A percentile compares a stretch with the other conserved stretches of the same genome.
Conservation (phyloP, 768 basidiomycete genomes). For the Pisolithus microcarpus region DNA sequence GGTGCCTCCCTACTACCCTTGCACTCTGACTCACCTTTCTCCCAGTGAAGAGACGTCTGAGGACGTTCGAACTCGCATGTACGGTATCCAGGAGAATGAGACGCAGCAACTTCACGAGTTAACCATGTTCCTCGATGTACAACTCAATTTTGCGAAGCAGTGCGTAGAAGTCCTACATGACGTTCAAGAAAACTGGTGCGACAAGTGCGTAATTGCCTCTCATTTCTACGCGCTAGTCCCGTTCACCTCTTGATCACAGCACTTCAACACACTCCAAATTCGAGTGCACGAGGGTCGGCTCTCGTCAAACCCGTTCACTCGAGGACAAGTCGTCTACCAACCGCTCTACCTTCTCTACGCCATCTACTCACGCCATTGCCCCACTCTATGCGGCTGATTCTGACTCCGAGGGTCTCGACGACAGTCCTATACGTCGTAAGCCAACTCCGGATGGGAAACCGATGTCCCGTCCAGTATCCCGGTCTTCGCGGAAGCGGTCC, state of each 20-base stretch:
- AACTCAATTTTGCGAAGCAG: slow-evolving; percentile 66
- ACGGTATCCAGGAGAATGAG: slow-evolving; percentile 75
- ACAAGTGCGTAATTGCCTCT: slow-evolving; percentile 39
- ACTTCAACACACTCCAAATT: slow-evolving; percentile 27
- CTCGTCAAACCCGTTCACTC: slow-evolving; percentile 8
- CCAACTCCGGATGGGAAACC: slow-evolving; percentile 36
- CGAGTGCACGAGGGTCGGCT: slow-evolving; percentile 14
- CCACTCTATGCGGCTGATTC: slow-evolving; percentile 24
- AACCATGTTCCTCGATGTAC: slow-evolving; percentile 60
- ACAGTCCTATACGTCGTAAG: slow-evolving; percentile 29
- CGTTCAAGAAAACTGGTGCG: slow-evolving; percentile 59
- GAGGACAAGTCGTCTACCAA: slow-evolving; percentile 27
- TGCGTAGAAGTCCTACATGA: slow-evolving; percentile 70
- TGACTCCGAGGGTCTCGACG: slow-evolving; percentile 26
- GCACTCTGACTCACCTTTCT: slow-evolving; percentile 5
- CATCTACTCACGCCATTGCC: slow-evolving; percentile 20
- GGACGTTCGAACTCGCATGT: slow-evolving; percentile 76
- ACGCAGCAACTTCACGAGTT: slow-evolving; percentile 64
- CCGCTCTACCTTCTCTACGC: slow-evolving; percentile 31
- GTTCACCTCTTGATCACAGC: slow-evolving; percentile 7
- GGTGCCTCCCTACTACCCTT: neutral
- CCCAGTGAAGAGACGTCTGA: slow-evolving; percentile 79
- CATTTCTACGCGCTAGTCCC: neutral
- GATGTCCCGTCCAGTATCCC: slow-evolving; percentile 48
- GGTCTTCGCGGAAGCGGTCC: slow-evolving; percentile 58